Evolutionary conservation across 371 early-diverging fungal genomes (phyloP).

Genomic region (Apophysomyces trapeziformis): DNA sequence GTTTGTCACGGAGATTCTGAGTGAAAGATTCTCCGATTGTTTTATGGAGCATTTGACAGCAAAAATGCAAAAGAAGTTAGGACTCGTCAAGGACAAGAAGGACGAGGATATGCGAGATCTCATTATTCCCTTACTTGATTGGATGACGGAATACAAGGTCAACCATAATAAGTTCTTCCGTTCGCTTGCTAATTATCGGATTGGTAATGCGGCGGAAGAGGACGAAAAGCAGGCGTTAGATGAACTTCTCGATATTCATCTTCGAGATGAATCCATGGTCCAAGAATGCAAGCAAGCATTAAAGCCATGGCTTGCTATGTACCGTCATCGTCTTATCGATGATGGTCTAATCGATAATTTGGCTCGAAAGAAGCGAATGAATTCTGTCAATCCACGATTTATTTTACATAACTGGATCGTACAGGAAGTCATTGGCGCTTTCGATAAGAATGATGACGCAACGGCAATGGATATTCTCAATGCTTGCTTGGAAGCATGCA

Average conservation of each 20-base stretch:
- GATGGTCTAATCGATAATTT: slow-evolving; percentile 30
- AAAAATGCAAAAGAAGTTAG: slow-evolving; percentile 70
- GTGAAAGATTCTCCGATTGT: slow-evolving; percentile 54
- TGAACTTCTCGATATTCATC: slow-evolving; percentile 35
- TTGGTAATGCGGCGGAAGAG: slow-evolving; percentile 43
- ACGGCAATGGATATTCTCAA: slow-evolving; percentile 46
- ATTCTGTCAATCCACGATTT: slow-evolving; percentile 69
- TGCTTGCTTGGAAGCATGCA: slow-evolving; percentile 58
- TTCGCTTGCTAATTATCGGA: slow-evolving; percentile 47
- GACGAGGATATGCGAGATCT: slow-evolving; percentile 58
- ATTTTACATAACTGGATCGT: slow-evolving; percentile 79
- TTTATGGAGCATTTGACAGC: slow-evolving; percentile 52
- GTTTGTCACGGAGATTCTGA: slow-evolving; percentile 47
- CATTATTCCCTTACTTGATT: slow-evolving; percentile 70
- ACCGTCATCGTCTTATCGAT: slow-evolving; percentile 55
- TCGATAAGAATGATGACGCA: slow-evolving; percentile 40
- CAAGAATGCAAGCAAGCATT: slow-evolving; percentile 31
- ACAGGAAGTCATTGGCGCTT: slow-evolving; percentile 62
- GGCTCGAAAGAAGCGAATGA: slow-evolving; percentile 55
- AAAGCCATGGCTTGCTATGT: slow-evolving; percentile 50
- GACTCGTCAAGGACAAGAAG: slow-evolving; percentile 22
- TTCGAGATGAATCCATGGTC: slow-evolving; percentile 24
- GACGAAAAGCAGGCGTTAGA: slow-evolving; percentile 42
- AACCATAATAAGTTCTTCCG: slow-evolving; percentile 84
- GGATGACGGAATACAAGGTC: slow-evolving; percentile 59